Evolutionary conservation across 2,329 filamentous ascomycete genomes (phyloP).

Genomic region (Diaporthe sp.): DNA sequence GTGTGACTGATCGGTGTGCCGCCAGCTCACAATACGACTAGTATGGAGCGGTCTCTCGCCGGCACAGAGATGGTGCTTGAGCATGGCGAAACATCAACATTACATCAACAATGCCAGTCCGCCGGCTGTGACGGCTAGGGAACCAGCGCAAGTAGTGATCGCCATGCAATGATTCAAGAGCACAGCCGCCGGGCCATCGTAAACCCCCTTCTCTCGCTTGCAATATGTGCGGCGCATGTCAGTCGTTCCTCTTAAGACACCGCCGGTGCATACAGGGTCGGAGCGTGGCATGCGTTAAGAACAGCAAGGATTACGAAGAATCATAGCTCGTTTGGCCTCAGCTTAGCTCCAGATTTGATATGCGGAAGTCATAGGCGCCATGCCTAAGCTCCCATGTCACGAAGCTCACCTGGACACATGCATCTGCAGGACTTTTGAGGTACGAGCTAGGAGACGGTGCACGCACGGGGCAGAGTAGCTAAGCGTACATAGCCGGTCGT

Average conservation of each 20-base stretch:
- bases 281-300: not conserved
- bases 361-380: too few species aligned
- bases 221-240: not conserved
- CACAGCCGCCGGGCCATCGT: not conserved
- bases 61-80: too few species aligned
- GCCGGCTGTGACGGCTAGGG: not conserved
- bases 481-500: not conserved
- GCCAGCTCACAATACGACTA: not conserved
- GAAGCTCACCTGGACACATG: too few species aligned
- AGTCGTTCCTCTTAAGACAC: not conserved
- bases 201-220: not conserved
- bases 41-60: not conserved
- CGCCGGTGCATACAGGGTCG: too few species aligned
- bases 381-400: too few species aligned
- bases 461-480: not conserved
- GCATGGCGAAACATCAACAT: not conserved
- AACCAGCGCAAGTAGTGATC: not conserved
- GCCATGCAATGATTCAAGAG: not conserved
- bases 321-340: too few species aligned
- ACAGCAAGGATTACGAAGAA: not conserved
- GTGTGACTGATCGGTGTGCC: not conserved
- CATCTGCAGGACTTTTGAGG: too few species aligned
- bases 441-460: not conserved
- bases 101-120: not conserved
- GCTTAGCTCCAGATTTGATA: too few species aligned